A percentile compares a stretch with the other conserved stretches of the same genome.
Conservation (phyloP, 164 flowering plant genomes). For the Berberis vulgaris region DNA sequence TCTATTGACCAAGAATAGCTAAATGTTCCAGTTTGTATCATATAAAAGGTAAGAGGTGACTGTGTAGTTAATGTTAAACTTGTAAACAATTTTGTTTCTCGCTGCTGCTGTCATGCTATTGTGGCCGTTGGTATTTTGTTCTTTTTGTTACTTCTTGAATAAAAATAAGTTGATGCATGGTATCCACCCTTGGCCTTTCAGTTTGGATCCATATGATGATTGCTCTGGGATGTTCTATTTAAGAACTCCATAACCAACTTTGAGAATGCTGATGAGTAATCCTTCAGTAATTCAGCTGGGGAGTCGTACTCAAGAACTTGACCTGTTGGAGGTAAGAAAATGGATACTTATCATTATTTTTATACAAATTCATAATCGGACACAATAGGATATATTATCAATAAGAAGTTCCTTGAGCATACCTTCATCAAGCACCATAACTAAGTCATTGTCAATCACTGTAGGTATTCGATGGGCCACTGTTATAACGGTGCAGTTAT, state of each 20-base stretch:
- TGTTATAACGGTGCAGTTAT: slow-evolving; percentile 62
- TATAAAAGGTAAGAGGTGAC: too few species aligned
- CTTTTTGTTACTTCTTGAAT: too few species aligned
- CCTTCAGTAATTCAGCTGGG: slow-evolving; percentile 40
- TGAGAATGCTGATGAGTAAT: slow-evolving; percentile 51
- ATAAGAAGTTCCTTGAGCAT: background rate
- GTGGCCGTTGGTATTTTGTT: too few species aligned
- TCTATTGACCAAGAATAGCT: too few species aligned
- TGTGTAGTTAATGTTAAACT: too few species aligned
- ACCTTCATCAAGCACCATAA: slow-evolving; percentile 80
- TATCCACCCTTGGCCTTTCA: too few species aligned
- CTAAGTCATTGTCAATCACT: slow-evolving; percentile 70
- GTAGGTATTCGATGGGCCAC: slow-evolving; percentile 84
- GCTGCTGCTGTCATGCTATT: too few species aligned
- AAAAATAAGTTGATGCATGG: too few species aligned
- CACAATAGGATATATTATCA: background rate
- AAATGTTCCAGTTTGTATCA: too few species aligned
- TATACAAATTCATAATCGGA: background rate
- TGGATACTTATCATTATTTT: background rate
- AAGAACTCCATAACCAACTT: slow-evolving; percentile 62
- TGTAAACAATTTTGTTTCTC: too few species aligned
- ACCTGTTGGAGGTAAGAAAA: slow-evolving; percentile 32
- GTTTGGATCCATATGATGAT: too few species aligned
- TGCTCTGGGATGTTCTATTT: too few species aligned
- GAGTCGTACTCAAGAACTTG: slow-evolving; percentile 61